Conservation (phyloP, 2,329 filamentous ascomycete genomes). For the Proliferodiscus dingleyae region DNA sequence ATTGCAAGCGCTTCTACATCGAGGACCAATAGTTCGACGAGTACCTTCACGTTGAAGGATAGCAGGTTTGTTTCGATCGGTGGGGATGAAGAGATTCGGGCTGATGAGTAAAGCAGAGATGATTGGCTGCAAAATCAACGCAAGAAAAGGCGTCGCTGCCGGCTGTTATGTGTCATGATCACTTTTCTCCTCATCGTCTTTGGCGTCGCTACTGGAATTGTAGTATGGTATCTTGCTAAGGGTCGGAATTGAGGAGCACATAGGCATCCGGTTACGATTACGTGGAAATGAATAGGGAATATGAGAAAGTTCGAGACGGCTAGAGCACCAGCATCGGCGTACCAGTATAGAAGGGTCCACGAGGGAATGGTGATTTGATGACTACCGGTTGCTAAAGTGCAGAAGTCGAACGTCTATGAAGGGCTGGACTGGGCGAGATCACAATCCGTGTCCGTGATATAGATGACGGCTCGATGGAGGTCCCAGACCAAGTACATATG, state of each 20-base stretch:
- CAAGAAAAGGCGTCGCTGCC: conserved; percentile 27
- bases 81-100: neutral
- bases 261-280: too few species aligned
- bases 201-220: conserved; percentile 21
- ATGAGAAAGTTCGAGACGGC: neutral
- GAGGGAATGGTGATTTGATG: neutral
- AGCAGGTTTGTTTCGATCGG: conserved; percentile 3
- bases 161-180: conserved; percentile 21
- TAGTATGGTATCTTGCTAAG: conserved; percentile 26
- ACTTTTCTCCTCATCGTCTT: conserved; percentile 21
- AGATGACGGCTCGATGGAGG: too few species aligned
- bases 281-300: neutral
- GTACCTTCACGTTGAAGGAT: conserved; percentile 16
- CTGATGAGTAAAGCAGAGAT: conserved; percentile 17
- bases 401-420: too few species aligned
- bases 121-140: conserved; percentile 31
- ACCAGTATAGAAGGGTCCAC: neutral
- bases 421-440: too few species aligned
- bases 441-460: too few species aligned
- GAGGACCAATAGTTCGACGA: conserved; percentile 11
- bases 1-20: neutral
- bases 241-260: neutral
- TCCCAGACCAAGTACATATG: too few species aligned
- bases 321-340: neutral
- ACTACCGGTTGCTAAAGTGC: neutral